Evolutionary conservation across 1,284 basidiomycete genomes (phyloP), one percentile per base, ranked within the genome.

Genomic region (Cutaneotrichosporon sp.): DNA sequence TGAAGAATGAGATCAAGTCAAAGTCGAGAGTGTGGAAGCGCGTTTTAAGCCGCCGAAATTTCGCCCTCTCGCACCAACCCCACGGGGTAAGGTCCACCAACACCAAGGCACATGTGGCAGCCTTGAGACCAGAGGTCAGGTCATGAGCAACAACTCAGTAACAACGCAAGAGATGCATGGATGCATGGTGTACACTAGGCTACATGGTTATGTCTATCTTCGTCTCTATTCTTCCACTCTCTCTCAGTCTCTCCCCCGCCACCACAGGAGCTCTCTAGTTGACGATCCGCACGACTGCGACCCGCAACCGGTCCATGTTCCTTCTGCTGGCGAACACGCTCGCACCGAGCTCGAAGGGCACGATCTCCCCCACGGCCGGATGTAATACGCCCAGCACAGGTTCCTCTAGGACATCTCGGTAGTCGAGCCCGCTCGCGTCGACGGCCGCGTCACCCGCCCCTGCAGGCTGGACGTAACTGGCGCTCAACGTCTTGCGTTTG

Each of bases 401-500:
- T 58, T 78, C 73, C 58, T 81, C 80, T 62, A 81, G 65, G 5
- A 80, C 71, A 64, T 81, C 80, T 52, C 80, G 67, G 16, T 58
- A 68, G 56, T 81, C 80, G 61, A 74, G 69, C 13, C 80, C 80
- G 2, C 69, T 67, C 10, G 67, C 50, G 66, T 80, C 80, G 21
- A 81, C 75, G 36, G 76, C 76, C 7, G 75, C 69, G 56, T 79
- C 80, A 30, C 79, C 79, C 2, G 70, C 69, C 18, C 73, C 77
- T 0, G 73, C 69, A 10, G 75, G 74, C 13, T 69, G 55, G 22
- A 80, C 61, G 50, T 79, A 74, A 30, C 70, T 66, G 22, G 2
- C 21, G 26, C 34, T 36, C 36, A 56, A 40, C n/a, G 11, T n/a
- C 55, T 64, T 60, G 30, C 11, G 13, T 36, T 40, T 49, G 11